These are phyloP conservation scores for Botrytis tulipae DNA, from an alignment of 2,329 filamentous ascomycete species.

Conservation along the genomic window DNA sequence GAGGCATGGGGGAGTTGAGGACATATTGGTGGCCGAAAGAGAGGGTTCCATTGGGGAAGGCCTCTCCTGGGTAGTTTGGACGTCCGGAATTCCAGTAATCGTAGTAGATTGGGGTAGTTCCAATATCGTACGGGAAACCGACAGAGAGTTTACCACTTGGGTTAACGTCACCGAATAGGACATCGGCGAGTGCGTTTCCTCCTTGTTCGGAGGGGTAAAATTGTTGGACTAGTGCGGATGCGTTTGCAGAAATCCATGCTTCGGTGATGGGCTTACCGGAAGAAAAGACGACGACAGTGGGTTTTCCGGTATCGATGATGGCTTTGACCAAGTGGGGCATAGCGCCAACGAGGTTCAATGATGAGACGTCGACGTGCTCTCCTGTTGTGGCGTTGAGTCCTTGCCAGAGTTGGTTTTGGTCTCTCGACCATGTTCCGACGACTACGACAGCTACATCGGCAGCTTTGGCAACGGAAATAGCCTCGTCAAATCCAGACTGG, in stretches of 20 bases:
- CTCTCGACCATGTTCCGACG: constrained; percentile 70
- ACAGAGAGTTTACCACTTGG: constrained; percentile 69
- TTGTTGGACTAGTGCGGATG: constrained; percentile 67
- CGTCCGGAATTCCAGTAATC: constrained; percentile 73
- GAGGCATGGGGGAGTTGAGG: constrained; percentile 71
- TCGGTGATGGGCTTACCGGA: constrained; percentile 76
- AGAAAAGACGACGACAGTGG: constrained; percentile 79
- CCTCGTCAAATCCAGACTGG: constrained; percentile 64
- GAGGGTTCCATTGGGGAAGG: constrained; percentile 71
- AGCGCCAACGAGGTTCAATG: constrained; percentile 66
- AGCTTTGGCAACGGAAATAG: constrained; percentile 60
- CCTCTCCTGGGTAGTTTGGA: constrained; percentile 67
- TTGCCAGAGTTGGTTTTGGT: constrained; percentile 68
- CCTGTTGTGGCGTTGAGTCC: constrained; percentile 72
- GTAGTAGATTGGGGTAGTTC: constrained; percentile 67
- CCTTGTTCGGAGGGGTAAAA: constrained; percentile 80
- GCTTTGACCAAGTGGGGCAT: constrained; percentile 65
- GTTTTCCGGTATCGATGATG: constrained; percentile 65
- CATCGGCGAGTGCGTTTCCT: constrained; percentile 74
- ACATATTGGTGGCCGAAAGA: constrained; percentile 88
- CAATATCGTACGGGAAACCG: constrained; percentile 65
- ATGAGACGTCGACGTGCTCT: constrained; percentile 67
- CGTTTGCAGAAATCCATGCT: constrained; percentile 65
- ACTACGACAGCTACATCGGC: constrained; percentile 72
- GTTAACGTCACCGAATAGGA: constrained; percentile 76